Evolutionary conservation across 129 eudicot species (phyloP).

Genomic region (Flaveria linearis): DNA sequence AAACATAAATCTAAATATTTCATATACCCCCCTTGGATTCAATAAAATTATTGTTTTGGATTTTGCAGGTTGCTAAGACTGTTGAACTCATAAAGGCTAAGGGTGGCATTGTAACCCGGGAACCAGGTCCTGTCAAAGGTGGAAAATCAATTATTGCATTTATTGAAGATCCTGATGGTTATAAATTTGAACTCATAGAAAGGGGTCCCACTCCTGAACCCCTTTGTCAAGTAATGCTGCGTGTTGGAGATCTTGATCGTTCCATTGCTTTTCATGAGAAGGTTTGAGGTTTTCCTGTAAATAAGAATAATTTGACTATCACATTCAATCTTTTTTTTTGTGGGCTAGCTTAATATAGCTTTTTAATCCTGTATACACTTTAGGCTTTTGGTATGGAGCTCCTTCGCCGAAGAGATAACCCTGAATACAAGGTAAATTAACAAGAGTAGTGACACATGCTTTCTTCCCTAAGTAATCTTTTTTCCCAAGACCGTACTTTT

Average conservation of each 20-base stretch:
- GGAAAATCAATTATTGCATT: constrained; percentile 89
- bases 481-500: neutral
- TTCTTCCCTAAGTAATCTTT: neutral
- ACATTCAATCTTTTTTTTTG: neutral
- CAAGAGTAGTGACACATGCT: neutral
- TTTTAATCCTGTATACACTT: constrained; percentile 13
- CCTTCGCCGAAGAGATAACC: constrained; percentile 76
- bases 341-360: neutral
- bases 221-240: constrained; percentile 96
- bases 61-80: constrained; percentile 71
- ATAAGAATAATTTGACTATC: neutral
- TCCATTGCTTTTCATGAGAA: constrained; percentile 84
- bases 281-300: constrained; percentile 41
- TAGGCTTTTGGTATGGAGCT: constrained; percentile 99
- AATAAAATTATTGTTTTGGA: neutral
- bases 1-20: too few species aligned
- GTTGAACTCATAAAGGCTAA: constrained; percentile 91
- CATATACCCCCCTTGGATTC: neutral
- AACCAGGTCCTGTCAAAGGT: constrained; percentile 97
- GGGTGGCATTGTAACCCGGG: constrained; percentile 92
- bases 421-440: constrained; percentile 79
- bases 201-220: constrained; percentile 99
- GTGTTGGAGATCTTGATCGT: constrained; percentile 98
- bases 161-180: constrained; percentile 98
- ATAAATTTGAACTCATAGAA: constrained; percentile 91